Base-by-base conservation (phyloP, 129 eudicot genomes). In the Ambrosia trifida region DNA sequence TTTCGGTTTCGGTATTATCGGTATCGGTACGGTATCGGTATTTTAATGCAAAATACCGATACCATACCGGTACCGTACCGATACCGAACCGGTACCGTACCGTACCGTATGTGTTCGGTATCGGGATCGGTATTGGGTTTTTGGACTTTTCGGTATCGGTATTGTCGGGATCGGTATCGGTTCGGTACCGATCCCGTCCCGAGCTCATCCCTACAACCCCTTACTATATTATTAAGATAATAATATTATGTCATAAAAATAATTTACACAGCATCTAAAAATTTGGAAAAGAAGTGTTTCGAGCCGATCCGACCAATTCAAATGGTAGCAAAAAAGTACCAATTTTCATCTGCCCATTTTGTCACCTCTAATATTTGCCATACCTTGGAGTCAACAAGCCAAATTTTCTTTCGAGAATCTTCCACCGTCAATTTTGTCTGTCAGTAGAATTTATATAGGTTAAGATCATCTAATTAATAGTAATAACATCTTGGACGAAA, bases 381-480 rank as follows among this genome's bases (percentile, higher is more conserved):
- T 89, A 95, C 99, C 93, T 88, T 95, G 5, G 98, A 89, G 86
- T 95, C 99, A 16, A 95, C 96, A 3, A 95, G 97, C 99, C 99
- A 95, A 70, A 95, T 86, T 79, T 84, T 95, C 84, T 90, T 81
- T 65, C 97, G 85, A 20, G 86, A 73, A 54, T 95, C 94, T 76
- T 90, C 96, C 46, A 90, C 62, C 0, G 91, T 86, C 61, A 46
- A n/a, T 31, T 72, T 79, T 38, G 97, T 86, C 99, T 95, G 75
- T 69, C 17, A 58, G 33, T 38, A 75, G 57, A 68, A 68, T 33
- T 10, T 65, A 32, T 36, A 5, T 19, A 32, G 64, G 41, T 61
- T 61, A 40, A 47, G 46, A 77, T 38, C 18, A 38, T 53, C 60
- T 6, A 58, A 75, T 3, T 53, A 52, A 53, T 53, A 53, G 8